Percentiles rank a stretch among this genome's conserved stretches.
Conservation (phyloP, 2,329 filamentous ascomycete species). For the Seiridium cupressi region DNA sequence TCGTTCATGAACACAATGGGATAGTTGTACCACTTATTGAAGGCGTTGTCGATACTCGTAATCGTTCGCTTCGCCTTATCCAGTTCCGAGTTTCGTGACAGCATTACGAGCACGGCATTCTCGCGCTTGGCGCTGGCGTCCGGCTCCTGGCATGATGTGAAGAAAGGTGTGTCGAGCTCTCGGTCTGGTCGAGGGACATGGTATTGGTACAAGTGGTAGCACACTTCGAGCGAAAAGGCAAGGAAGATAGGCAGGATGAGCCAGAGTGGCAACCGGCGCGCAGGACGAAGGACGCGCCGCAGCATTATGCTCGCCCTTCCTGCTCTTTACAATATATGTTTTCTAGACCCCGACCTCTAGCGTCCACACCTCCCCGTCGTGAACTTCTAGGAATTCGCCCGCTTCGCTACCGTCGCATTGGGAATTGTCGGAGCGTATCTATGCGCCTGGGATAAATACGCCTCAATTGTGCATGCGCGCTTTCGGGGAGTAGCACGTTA, state of each 20-base stretch:
- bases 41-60: conserved; percentile 38
- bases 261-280: conserved; percentile 26
- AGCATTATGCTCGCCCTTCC: conserved; percentile 15
- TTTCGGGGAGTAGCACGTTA: too few relatives aligned
- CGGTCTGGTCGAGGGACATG: conserved; percentile 29
- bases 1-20: conserved; percentile 46
- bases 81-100: conserved; percentile 43
- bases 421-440: neutral
- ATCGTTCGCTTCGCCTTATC: conserved; percentile 36
- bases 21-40: conserved; percentile 46
- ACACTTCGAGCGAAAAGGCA: conserved; percentile 30
- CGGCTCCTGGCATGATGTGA: conserved; percentile 37
- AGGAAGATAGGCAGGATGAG: conserved; percentile 26
- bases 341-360: too few relatives aligned
- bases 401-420: conserved; percentile 1
- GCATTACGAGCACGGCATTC: conserved; percentile 44
- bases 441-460: too few relatives aligned
- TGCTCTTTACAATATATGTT: too few relatives aligned
- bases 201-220: conserved; percentile 32
- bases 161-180: conserved; percentile 38
- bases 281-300: conserved; percentile 29
- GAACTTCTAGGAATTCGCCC: neutral
- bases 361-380: neutral
- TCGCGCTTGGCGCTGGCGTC: conserved; percentile 33
- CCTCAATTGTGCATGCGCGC: too few relatives aligned